These are phyloP conservation scores for Pleurotus citrinopileatus DNA, from an alignment of 768 basidiomycete species.

Conservation along the genomic window DNA sequence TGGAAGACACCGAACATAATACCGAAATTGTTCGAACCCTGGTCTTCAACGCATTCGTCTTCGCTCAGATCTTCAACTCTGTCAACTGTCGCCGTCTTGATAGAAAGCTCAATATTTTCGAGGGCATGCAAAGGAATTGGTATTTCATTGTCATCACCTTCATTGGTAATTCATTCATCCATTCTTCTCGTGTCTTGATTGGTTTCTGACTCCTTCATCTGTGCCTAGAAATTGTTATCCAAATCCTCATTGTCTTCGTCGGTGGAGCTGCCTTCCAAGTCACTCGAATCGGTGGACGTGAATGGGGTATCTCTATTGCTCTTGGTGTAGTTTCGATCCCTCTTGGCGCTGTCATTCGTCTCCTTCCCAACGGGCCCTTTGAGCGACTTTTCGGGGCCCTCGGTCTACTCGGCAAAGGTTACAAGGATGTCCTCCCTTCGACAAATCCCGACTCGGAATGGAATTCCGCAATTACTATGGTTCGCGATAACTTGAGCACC, in stretches of 20 bases:
- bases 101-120: conserved; percentile 83
- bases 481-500: conserved; percentile 83
- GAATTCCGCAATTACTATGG: conserved; percentile 76
- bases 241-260: conserved; percentile 86
- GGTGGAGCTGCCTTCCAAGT: conserved; percentile 94
- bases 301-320: conserved; percentile 93
- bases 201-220: conserved; percentile 8
- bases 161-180: conserved; percentile 57
- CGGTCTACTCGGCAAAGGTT: conserved; percentile 4
- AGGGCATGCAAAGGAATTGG: conserved; percentile 72
- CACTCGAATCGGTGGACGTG: conserved; percentile 67
- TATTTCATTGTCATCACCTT: conserved; percentile 85
- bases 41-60: conserved; percentile 98
- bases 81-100: conserved; percentile 90
- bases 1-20: conserved; percentile 31
- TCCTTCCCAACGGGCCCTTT: conserved; percentile 78
- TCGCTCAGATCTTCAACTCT: conserved; percentile 96
- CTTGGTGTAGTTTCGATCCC: conserved; percentile 88
- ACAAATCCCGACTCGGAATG: conserved; percentile 60
- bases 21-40: conserved; percentile 61
- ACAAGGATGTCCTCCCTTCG: conserved; percentile 65
- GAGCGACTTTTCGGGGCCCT: conserved; percentile 42
- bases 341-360: conserved; percentile 76
- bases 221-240: conserved; percentile 82
- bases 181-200: background rate